These are phyloP conservation scores for Trichoderma gracile DNA, from an alignment of 2,329 filamentous ascomycete species.

Conservation along the genomic window DNA sequence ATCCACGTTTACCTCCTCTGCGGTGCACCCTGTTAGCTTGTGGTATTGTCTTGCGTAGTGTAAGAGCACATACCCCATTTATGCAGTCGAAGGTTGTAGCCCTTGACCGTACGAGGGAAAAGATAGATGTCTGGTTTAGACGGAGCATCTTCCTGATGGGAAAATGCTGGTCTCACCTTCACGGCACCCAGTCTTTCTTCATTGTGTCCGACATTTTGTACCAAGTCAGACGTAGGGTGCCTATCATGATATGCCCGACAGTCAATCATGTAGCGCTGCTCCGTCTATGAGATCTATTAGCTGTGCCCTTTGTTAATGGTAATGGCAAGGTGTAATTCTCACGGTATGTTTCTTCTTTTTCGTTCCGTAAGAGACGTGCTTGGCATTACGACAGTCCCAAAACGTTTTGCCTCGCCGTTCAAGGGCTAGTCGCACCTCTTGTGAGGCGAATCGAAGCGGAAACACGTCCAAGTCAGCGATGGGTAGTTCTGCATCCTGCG, in stretches of 20 bases:
- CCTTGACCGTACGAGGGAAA: not conserved
- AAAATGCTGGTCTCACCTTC: not conserved
- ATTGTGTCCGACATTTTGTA: accelerated
- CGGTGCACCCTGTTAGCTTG: not conserved
- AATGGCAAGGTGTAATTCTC: not conserved
- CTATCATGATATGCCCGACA: not conserved
- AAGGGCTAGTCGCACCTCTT: not conserved
- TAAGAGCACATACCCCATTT: not conserved
- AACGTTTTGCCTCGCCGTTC: not conserved
- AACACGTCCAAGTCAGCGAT: not conserved
- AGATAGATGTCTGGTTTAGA: not conserved
- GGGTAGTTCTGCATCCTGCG: not conserved
- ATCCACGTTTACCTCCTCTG: not conserved
- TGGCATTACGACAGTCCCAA: not conserved
- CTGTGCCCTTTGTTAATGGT: too few species aligned
- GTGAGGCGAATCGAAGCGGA: constrained; percentile 1
- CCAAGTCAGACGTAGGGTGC: not conserved
- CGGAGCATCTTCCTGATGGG: not conserved
- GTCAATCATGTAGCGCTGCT: constrained; percentile 7
- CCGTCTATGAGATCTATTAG: not conserved
- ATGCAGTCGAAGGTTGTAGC: not conserved
- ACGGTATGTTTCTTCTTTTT: not conserved
- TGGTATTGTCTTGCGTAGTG: not conserved
- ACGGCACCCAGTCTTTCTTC: not conserved
- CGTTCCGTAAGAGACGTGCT: not conserved